These are phyloP conservation scores for Sporothrix euskadiensis DNA, from an alignment of 2,329 filamentous ascomycete species.

Conservation along the genomic window DNA sequence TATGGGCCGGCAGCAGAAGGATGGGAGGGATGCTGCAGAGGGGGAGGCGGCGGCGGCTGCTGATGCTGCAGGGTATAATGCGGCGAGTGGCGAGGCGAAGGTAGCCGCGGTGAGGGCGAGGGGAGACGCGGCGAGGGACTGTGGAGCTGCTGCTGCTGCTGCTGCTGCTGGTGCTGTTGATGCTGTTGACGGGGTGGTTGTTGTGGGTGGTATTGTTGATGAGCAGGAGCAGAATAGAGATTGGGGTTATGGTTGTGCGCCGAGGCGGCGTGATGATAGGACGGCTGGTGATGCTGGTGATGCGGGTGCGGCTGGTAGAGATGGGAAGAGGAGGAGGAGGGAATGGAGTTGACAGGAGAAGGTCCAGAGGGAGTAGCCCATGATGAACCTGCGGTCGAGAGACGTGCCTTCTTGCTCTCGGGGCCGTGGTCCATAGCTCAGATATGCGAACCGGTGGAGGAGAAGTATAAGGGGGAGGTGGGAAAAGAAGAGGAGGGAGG, in stretches of 20 bases:
- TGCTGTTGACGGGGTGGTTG: conserved; percentile 19
- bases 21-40: neutral
- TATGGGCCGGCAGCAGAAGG: conserved; percentile 34
- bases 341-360: conserved; percentile 36
- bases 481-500: neutral
- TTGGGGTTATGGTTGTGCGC: conserved; percentile 9
- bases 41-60: neutral
- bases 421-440: conserved; percentile 30
- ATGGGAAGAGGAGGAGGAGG: conserved; percentile 20
- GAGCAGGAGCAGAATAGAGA: neutral
- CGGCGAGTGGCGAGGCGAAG: conserved; percentile 18
- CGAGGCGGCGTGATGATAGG: conserved; percentile 6
- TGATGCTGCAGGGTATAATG: conserved; percentile 11
- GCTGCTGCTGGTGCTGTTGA: conserved; percentile 9
- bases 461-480: neutral
- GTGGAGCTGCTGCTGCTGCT: conserved; percentile 14
- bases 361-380: conserved; percentile 30
- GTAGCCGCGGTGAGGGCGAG: conserved; percentile 2
- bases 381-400: conserved; percentile 24
- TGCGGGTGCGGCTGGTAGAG: conserved; percentile 39
- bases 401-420: conserved; percentile 29
- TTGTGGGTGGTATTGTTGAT: conserved; percentile 30
- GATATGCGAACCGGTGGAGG: conserved; percentile 23
- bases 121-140: conserved; percentile 12
- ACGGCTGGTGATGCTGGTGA: conserved; percentile 17